Evolutionary conservation across 192 early-diverging fungal species (phyloP), one percentile per base, ranked within the genome.

Genomic region (Coemansia biformis): DNA sequence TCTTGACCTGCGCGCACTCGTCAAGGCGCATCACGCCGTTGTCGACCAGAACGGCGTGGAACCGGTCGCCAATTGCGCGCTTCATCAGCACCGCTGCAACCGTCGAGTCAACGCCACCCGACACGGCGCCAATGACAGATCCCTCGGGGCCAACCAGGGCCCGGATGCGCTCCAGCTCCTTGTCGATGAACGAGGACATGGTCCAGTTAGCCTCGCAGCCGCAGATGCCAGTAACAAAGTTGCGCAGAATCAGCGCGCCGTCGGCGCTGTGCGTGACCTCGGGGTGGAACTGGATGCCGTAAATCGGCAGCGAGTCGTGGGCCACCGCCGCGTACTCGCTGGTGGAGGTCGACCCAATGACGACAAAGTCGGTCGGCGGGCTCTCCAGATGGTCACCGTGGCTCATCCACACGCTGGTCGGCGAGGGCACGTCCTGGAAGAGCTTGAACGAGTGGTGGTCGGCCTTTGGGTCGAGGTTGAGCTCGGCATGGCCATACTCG

Each of bases 21-120:
- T 94, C 91, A 38, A 93, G 76, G 60, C 96, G 91, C 96, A 98
- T 98, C 8, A 98, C 92, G 42, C 96, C 96, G 64, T 98, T 98
- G 57, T 98, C 93, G 14, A 98, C 96, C 49, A 98, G 75, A 22
- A 98, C 85, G 18, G 92, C 96, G 56, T 98, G 96, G 86, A 98
- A 98, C 21, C 96, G 88, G 52, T 95, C 90, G 34, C 96, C 96
- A 60, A 98, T 98, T 39, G 96, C 96, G 60, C 88, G 81, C 70
- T 87, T 89, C 91, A 98, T 95, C 54, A 98, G 78, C 61, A 86
- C 87, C 30, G 96, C 93, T 26, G 96, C 96, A 30, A 98, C 92
- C 26, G 93, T 95, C 23, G 84, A 87, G 61, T 98, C 96, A 7
- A 98, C 96, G 57, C 96, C 96, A 24, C 96, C 96, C 45, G 84